Base-by-base conservation (phyloP, 2,329 filamentous ascomycete genomes). In the Colletotrichum tofieldiae region DNA sequence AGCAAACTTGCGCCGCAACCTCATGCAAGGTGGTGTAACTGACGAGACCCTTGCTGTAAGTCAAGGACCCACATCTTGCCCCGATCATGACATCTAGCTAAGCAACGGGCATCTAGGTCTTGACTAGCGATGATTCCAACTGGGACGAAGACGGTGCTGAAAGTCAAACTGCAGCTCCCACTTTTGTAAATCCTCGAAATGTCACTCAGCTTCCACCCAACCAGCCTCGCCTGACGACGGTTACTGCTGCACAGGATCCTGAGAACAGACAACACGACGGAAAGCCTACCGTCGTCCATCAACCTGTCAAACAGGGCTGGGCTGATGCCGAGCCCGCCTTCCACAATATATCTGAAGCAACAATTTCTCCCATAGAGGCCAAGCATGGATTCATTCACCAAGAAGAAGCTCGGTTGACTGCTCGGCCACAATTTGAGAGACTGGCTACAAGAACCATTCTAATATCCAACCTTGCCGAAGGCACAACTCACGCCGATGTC, bases 401-500 rank as follows among this genome's bases (percentile, higher is more conserved):
- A 16, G 29, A 47, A 8, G 37, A 54, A 37, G 14, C 29, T 23
- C 61, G 23, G 20, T 32, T 23, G 37, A 52, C 52, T 32, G 8
- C 32, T 26, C 67, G 76, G 26, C 77, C 76, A 5, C 77, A 78
- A 14, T 83, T 78, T 65, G 80, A 86, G 68, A 79, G 81, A 43
- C 78, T 81, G 39, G 84, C 84, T 60, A 81, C 78, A 29, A 87
- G 93, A 60, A 93, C 92, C 0, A 75, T 97, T 29, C 82, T 89
- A 29, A 83, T 96, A 61, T 82, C 82, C 45, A 91, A 92, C 70
- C 84, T 96, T 1, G 84, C 91, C 1, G 87, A 91, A 6, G 84
- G 84, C 2, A 88, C 88, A 18, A 93, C 90, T 0, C 89, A 93
- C 77, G 86, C 86, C 58, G 93, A 96, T 74, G 83, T 96, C 71